A percentile compares a stretch with the other conserved stretches of the same genome.
Conservation (phyloP, 306 rosid species). For the Prinsepia uniflora region DNA sequence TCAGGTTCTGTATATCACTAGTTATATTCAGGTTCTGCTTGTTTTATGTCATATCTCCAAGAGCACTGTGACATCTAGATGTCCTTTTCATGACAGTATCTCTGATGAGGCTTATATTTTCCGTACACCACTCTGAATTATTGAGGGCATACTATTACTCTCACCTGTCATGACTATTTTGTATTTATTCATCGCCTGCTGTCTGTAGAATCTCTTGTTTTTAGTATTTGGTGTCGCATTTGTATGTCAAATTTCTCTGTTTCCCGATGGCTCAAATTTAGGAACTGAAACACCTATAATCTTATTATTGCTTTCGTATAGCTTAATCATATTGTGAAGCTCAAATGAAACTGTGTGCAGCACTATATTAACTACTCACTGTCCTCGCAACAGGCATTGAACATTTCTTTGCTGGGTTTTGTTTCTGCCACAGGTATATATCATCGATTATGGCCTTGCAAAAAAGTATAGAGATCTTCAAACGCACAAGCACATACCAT, state of each 20-base stretch:
- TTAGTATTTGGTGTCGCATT: no score
- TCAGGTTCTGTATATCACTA: neutral
- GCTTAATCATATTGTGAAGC: constrained; percentile 4
- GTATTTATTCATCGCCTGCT: neutral
- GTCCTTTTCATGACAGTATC: neutral
- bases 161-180: neutral
- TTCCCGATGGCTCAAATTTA: neutral
- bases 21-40: no score
- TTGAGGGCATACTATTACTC: neutral
- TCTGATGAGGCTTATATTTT: neutral
- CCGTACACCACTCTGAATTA: neutral
- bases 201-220: neutral
- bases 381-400: constrained; percentile 1
- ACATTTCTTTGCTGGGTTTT: constrained; percentile 25
- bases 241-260: neutral
- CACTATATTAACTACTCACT: constrained; percentile 11
- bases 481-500: constrained; percentile 96
- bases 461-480: constrained; percentile 95
- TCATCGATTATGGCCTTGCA: constrained; percentile 97
- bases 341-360: neutral
- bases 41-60: neutral
- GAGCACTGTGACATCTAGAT: neutral
- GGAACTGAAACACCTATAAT: neutral
- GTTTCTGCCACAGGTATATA: constrained; percentile 60
- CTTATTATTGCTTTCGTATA: neutral